Base-by-base conservation (phyloP, 768 basidiomycete genomes). In the Pleurotus sapidus region DNA sequence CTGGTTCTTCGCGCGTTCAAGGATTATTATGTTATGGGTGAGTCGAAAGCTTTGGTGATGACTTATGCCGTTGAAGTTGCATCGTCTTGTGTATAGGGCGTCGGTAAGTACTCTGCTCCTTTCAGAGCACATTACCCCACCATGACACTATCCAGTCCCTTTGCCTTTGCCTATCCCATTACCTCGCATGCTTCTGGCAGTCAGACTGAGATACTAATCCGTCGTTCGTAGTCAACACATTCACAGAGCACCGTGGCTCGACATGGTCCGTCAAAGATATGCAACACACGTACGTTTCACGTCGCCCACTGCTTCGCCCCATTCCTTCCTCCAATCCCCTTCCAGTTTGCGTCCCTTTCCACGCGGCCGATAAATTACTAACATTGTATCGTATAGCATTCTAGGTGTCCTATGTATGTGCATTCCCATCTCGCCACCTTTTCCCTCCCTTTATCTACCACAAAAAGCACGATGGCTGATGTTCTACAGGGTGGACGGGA, bases 401-500 rank as follows among this genome's bases (percentile, higher is more conserved):
- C 73, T 93, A 6, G 89, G 89, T 27, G 78, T 91, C 20, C 74
- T 91, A 37, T 91, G 88, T n/a, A n/a, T n/a, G n/a, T n/a, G n/a
- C n/a, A n/a, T n/a, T n/a, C n/a, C n/a, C n/a, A n/a, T n/a, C n/a
- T n/a, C n/a, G n/a, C n/a, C n/a, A n/a, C n/a, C n/a, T n/a, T n/a
- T n/a, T n/a, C n/a, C n/a, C n/a, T n/a, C n/a, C n/a, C n/a, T n/a
- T n/a, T n/a, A n/a, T n/a, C n/a, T n/a, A n/a, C n/a, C n/a, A n/a
- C n/a, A n/a, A n/a, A n/a, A n/a, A n/a, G n/a, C n/a, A n/a, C n/a
- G n/a, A n/a, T n/a, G n/a, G n/a, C n/a, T n/a, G n/a, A n/a, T n/a
- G n/a, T n/a, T n/a, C n/a, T n/a, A n/a, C n/a, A n/a, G n/a, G n/a
- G 95, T 95, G 93, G 93, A 80, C 89, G 14, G 95, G 95, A 55